phyloP scores from a whole-genome alignment of 108 stramenopile species.

The Discostella pseudostelligera region DNA sequence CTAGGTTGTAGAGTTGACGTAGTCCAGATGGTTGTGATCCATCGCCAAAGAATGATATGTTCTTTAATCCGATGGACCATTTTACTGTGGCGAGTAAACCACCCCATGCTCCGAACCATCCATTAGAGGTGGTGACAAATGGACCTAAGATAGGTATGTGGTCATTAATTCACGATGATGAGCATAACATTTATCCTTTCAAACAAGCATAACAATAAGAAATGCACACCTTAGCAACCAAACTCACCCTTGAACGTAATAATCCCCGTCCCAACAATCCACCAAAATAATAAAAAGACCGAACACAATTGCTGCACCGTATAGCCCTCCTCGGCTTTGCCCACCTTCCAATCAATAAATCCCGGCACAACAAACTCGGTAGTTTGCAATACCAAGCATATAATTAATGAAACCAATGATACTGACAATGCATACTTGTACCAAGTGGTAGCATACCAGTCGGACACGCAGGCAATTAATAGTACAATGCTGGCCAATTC shows the following conservation, averaged over 20 bases:
- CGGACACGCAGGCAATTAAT: constrained; percentile 23
- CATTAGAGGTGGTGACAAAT: constrained; percentile 34
- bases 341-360: constrained; percentile 18
- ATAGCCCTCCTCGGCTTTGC: constrained; percentile 28
- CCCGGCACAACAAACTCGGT: constrained; percentile 38
- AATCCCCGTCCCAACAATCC: constrained; percentile 41
- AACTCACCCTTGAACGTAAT: constrained; percentile 40
- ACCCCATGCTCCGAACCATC: constrained; percentile 48
- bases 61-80: constrained; percentile 35
- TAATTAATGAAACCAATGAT: constrained; percentile 23
- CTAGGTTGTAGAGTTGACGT: constrained; percentile 25
- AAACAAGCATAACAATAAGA: background rate
- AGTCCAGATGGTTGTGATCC: constrained; percentile 16
- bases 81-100: constrained; percentile 24
- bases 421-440: constrained; percentile 33
- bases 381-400: constrained; percentile 41
- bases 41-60: constrained; percentile 14
- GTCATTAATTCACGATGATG: no score
- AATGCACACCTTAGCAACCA: background rate
- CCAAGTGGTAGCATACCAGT: constrained; percentile 15
- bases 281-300: constrained; percentile 44
- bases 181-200: background rate
- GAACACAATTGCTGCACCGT: constrained; percentile 31
- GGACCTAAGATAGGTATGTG: constrained; percentile 18
- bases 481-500: constrained; percentile 22